A percentile compares a stretch with the other conserved stretches of the same genome.
phyloP scores from a whole-genome alignment of 345 rosid species.

The Eutrema yunnanense region DNA sequence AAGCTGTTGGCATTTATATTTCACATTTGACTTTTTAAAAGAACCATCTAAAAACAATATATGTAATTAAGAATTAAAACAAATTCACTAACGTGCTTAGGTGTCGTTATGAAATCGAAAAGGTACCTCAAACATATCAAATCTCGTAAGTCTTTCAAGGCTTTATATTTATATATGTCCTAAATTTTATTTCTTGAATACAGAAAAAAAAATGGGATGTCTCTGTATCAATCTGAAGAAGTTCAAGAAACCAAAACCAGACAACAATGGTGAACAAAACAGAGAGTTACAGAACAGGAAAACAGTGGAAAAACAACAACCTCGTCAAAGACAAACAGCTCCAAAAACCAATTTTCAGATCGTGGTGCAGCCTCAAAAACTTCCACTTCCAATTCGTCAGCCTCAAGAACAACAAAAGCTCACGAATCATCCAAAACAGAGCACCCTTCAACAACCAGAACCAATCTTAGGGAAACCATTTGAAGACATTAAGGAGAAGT shows the following conservation, averaged over 20 bases:
- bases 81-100: conserved; percentile 21
- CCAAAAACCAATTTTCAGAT: conserved; percentile 20
- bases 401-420: conserved; percentile 21
- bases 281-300: background rate
- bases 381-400: conserved; percentile 17
- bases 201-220: conserved; percentile 17
- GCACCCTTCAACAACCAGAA: conserved; percentile 20
- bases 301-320: conserved; percentile 1
- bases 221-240: conserved; percentile 26
- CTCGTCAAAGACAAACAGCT: conserved; percentile 21
- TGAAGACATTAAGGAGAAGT: conserved; percentile 55
- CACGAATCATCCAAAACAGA: background rate
- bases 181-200: background rate
- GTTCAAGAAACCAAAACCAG: conserved; percentile 17
- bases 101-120: conserved; percentile 15
- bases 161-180: background rate
- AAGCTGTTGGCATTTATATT: background rate
- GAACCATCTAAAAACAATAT: background rate
- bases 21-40: conserved; percentile 2
- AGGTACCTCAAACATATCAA: background rate
- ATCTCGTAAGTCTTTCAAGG: background rate
- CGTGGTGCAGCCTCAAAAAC: conserved; percentile 26
- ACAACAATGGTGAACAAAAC: background rate
- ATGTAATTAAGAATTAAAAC: background rate
- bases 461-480: conserved; percentile 63